phyloP scores from a whole-genome alignment of 768 basidiomycete species.

The Glaciozyma martinii region DNA sequence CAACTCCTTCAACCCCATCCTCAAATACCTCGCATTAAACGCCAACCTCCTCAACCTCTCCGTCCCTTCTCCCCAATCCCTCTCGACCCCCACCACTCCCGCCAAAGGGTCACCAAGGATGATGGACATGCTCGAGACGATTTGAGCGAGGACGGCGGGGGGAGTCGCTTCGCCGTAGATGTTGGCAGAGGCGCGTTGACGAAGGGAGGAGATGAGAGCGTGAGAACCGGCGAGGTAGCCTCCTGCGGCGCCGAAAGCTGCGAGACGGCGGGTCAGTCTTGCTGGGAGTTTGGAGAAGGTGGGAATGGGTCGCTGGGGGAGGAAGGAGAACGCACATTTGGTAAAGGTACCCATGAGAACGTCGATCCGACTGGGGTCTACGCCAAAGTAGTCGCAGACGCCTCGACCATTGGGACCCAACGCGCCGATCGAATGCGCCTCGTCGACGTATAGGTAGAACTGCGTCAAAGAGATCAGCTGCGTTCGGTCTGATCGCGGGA shows the following conservation, averaged over 20 bases:
- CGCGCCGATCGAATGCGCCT: conserved; percentile 95
- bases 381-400: conserved; percentile 83
- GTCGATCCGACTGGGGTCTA: conserved; percentile 72
- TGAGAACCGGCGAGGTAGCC: conserved; percentile 88
- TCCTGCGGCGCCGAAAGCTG: conserved; percentile 75
- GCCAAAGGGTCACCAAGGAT: conserved; percentile 43
- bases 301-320: no score
- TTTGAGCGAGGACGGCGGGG: conserved; percentile 84
- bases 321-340: conserved; percentile 38
- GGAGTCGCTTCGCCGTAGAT: conserved; percentile 51
- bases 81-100: conserved; percentile 44
- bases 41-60: conserved; percentile 76
- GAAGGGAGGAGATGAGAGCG: conserved; percentile 66
- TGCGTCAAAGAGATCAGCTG: conserved; percentile 37
- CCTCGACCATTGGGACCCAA: conserved; percentile 91
- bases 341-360: conserved; percentile 99
- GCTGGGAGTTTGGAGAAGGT: no score
- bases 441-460: conserved; percentile 95
- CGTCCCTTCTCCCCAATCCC: conserved; percentile 75
- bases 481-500: conserved; percentile 21
- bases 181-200: conserved; percentile 37
- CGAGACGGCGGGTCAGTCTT: not conserved
- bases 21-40: conserved; percentile 90
- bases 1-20: conserved; percentile 70
- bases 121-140: conserved; percentile 75